Conservation (phyloP, 768 basidiomycete genomes). For the Serendipita sp. region DNA sequence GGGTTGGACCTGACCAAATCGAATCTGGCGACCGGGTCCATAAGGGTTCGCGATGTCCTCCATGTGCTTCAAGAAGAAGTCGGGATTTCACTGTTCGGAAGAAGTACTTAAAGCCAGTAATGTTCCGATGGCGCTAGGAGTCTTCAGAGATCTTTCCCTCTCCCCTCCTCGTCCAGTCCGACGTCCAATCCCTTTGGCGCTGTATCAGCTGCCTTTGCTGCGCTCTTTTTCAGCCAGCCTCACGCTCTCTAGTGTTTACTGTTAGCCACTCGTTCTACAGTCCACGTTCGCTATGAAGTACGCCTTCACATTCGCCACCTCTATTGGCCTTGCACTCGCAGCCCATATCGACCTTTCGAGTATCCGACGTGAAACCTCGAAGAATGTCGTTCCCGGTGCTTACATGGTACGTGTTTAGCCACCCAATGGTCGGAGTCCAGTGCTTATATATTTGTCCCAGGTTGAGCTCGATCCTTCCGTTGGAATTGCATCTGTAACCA, state of each 20-base stretch:
- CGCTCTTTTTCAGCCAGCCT: not conserved
- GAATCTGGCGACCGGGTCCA: not conserved
- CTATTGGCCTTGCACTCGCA: not conserved
- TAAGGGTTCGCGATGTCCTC: not conserved
- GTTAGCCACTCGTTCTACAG: not conserved
- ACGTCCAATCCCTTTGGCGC: not conserved
- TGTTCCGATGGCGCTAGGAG: not conserved
- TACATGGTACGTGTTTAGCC: slow-evolving; percentile 22
- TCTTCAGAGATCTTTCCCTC: not conserved
- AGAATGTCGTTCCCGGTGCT: slow-evolving; percentile 16
- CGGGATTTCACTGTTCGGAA: not conserved
- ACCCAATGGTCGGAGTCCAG: slow-evolving; percentile 1
- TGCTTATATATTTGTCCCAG: not conserved
- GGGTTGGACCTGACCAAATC: not conserved
- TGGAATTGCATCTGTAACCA: not conserved
- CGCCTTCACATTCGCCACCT: not conserved
- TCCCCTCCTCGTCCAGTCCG: not conserved
- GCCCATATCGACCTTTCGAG: not conserved
- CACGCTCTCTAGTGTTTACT: slow-evolving; percentile 1
- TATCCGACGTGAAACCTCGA: slow-evolving; percentile 2
- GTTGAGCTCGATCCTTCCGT: not conserved
- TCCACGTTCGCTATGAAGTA: not conserved
- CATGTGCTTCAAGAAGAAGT: not conserved
- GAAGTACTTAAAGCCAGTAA: not conserved
- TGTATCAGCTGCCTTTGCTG: not conserved